Evolutionary conservation across 225 moss, liverwort and hornwort genomes (phyloP).

Genomic region (Marchantia polymorpha): DNA sequence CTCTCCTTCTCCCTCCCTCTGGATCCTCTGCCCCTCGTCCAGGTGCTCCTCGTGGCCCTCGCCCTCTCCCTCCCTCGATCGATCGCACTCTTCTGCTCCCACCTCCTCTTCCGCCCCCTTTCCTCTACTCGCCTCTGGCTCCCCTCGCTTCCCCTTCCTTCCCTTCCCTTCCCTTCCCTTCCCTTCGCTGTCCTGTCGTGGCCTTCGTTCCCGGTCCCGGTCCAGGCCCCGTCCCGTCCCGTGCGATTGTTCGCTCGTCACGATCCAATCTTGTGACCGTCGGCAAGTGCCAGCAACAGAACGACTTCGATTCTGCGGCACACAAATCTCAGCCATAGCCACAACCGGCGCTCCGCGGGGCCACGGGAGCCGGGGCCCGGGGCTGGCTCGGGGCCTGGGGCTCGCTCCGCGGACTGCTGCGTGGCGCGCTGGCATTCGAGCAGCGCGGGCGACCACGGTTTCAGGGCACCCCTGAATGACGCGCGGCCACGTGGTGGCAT

Average conservation of each 20-base stretch:
- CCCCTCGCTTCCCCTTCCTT: not conserved
- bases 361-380: not conserved
- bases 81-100: not conserved
- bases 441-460: not conserved
- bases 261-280: not conserved
- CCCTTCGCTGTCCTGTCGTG: not conserved
- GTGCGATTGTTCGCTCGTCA: not conserved
- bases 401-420: not conserved
- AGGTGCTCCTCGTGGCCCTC: not conserved
- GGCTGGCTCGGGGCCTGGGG: not conserved
- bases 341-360: not conserved
- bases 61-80: not conserved
- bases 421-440: not conserved
- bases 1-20: not conserved
- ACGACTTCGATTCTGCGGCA: constrained; percentile 12
- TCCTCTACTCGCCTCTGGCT: not conserved
- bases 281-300: not conserved
- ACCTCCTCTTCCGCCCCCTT: not conserved
- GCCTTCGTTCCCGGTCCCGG: too few species aligned
- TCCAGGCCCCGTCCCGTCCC: too few species aligned
- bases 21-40: not conserved
- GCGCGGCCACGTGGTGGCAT: constrained; percentile 1
- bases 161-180: not conserved
- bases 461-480: not conserved
- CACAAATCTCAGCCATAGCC: constrained; percentile 19